phyloP scores from a whole-genome alignment of 1,139 yeast genomes.

The Debaryomyces fabryi region DNA sequence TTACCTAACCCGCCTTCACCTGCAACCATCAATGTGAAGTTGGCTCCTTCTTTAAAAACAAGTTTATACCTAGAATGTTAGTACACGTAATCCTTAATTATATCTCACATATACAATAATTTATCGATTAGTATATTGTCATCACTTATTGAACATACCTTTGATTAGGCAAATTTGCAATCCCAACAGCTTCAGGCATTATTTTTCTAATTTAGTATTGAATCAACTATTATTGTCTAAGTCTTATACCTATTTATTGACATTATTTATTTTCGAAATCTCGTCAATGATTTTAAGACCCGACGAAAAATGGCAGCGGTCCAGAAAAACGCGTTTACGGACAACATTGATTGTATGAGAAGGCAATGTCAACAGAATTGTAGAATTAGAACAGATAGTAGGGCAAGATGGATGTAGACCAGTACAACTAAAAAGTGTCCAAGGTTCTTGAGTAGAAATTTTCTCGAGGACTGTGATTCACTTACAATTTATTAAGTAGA shows the following conservation, averaged over 20 bases:
- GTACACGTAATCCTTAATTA: constrained; percentile 14
- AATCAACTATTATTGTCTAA: neutral
- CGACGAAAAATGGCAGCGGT: constrained; percentile 5
- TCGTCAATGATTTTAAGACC: constrained; percentile 3
- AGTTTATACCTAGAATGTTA: constrained; percentile 65
- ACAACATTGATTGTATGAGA: neutral
- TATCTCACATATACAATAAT: neutral
- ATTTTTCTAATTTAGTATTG: constrained; percentile 1
- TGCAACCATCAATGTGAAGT: constrained; percentile 90
- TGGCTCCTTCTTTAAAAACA: constrained; percentile 85
- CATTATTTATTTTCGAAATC: constrained; percentile 5
- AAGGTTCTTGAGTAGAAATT: too few relatives aligned
- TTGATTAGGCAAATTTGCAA: constrained; percentile 90
- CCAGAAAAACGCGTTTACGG: neutral
- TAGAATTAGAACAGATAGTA: neutral
- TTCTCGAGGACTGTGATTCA: neutral
- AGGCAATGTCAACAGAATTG: neutral
- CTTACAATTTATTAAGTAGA: neutral
- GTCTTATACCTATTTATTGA: neutral
- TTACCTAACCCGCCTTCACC: constrained; percentile 96
- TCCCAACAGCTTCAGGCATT: constrained; percentile 70
- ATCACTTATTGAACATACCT: constrained; percentile 50
- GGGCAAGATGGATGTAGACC: neutral
- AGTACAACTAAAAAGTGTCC: too few relatives aligned
- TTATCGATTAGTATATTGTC: neutral